Percentiles rank a stretch among this genome's conserved stretches.
Conservation (phyloP, 305 asterid genomes). For the Plantago rigida region DNA sequence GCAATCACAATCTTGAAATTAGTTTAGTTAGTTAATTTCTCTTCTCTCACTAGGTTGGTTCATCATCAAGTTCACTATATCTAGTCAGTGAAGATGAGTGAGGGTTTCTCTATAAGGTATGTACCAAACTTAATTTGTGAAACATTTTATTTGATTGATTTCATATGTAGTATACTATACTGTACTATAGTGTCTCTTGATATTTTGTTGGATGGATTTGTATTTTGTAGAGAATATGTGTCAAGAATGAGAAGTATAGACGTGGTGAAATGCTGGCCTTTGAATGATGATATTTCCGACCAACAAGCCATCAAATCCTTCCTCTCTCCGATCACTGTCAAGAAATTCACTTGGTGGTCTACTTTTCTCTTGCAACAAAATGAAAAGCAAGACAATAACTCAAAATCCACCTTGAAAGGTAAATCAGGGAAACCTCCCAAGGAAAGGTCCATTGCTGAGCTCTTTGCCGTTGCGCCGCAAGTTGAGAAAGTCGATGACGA, state of each 20-base stretch:
- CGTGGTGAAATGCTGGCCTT: slow-evolving; percentile 73
- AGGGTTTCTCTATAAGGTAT: not conserved
- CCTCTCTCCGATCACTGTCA: slow-evolving; percentile 53
- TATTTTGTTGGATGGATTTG: slow-evolving; percentile 3
- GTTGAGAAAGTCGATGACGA: slow-evolving; percentile 31
- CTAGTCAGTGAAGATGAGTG: too few species aligned
- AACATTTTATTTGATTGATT: too few species aligned
- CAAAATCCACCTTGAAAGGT: slow-evolving; percentile 24
- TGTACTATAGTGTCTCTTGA: too few species aligned
- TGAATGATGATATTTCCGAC: slow-evolving; percentile 29
- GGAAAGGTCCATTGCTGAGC: slow-evolving; percentile 64
- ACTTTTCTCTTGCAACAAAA: too few species aligned
- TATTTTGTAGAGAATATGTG: slow-evolving; percentile 43
- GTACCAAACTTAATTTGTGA: not conserved
- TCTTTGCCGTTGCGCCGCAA: slow-evolving; percentile 58
- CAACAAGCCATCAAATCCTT: slow-evolving; percentile 31
- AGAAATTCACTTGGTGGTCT: slow-evolving; percentile 65
- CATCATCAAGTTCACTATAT: too few species aligned
- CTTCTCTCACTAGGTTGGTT: too few species aligned
- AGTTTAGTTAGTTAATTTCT: not conserved
- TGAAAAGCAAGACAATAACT: slow-evolving; percentile 6
- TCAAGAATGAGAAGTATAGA: slow-evolving; percentile 52
- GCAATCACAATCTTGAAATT: too few species aligned
- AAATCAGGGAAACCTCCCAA: slow-evolving; percentile 41
- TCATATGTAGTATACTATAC: too few species aligned